A percentile compares a stretch with the other conserved stretches of the same genome.
Conservation (phyloP, 192 early-diverging fungal genomes). For the Phycomyces nitens region DNA sequence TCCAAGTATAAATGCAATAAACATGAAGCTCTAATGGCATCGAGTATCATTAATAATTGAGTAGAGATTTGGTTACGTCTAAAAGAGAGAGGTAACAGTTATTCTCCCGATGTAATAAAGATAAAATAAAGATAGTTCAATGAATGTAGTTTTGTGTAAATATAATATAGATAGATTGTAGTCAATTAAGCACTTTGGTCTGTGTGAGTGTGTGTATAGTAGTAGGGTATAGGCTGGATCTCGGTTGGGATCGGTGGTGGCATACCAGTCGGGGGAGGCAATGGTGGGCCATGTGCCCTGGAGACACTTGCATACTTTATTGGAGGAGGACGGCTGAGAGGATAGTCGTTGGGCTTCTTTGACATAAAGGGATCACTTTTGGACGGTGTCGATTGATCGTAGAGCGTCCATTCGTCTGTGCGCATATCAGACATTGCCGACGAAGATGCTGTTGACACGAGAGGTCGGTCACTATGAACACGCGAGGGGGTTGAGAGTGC, state of each 20-base stretch:
- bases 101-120: no score
- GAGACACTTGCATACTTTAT: neutral
- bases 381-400: neutral
- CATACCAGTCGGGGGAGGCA: slow-evolving; percentile 13
- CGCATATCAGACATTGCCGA: neutral
- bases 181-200: no score
- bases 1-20: neutral
- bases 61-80: no score
- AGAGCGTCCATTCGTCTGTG: neutral
- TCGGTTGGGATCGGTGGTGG: slow-evolving; percentile 18
- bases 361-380: neutral
- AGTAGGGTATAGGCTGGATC: neutral
- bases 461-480: slow-evolving; percentile 17
- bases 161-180: no score
- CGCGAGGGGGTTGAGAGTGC: slow-evolving; percentile 8
- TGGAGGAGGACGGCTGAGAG: neutral
- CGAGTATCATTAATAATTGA: no score
- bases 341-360: neutral
- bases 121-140: no score
- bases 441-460: slow-evolving; percentile 5
- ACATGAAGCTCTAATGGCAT: no score
- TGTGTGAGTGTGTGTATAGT: no score
- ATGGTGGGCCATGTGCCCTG: slow-evolving; percentile 3
- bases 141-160: no score
- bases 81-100: no score